Evolutionary conservation across 169 alveolate species (phyloP).

Genomic region (Plasmodium vinckei): DNA sequence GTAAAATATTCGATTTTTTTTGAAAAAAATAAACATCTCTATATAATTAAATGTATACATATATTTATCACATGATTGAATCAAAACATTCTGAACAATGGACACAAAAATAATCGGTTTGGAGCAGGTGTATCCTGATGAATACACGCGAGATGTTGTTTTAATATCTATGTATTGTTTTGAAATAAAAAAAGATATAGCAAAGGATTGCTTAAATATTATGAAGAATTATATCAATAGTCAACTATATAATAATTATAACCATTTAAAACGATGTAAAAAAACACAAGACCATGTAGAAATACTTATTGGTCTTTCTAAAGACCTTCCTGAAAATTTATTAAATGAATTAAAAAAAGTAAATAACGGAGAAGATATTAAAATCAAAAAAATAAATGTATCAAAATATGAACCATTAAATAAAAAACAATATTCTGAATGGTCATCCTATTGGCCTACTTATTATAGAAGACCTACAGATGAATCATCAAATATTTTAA

Average conservation of each 20-base stretch:
- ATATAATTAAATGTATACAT: too few relatives aligned
- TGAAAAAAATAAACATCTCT: too few relatives aligned
- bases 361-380: constrained; percentile 19
- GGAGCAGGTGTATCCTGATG: constrained; percentile 39
- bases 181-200: constrained; percentile 35
- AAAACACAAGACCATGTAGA: constrained; percentile 21
- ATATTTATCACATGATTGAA: too few relatives aligned
- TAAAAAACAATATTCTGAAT: constrained; percentile 80
- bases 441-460: constrained; percentile 88
- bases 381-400: constrained; percentile 64
- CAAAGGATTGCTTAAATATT: constrained; percentile 44
- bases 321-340: constrained; percentile 26
- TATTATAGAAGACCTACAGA: constrained; percentile 83
- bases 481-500: constrained; percentile 77
- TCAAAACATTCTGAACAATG: constrained; percentile 4
- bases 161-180: constrained; percentile 56
- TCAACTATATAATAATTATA: constrained; percentile 32
- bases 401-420: constrained; percentile 86
- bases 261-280: constrained; percentile 67
- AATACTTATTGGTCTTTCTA: constrained; percentile 43
- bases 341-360: constrained; percentile 7
- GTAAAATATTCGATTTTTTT: too few relatives aligned
- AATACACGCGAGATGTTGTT: constrained; percentile 9
- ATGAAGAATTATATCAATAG: constrained; percentile 44
- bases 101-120: constrained; percentile 21